phyloP scores from a whole-genome alignment of 192 early-diverging fungal genomes.

The Coemansia sp. region DNA sequence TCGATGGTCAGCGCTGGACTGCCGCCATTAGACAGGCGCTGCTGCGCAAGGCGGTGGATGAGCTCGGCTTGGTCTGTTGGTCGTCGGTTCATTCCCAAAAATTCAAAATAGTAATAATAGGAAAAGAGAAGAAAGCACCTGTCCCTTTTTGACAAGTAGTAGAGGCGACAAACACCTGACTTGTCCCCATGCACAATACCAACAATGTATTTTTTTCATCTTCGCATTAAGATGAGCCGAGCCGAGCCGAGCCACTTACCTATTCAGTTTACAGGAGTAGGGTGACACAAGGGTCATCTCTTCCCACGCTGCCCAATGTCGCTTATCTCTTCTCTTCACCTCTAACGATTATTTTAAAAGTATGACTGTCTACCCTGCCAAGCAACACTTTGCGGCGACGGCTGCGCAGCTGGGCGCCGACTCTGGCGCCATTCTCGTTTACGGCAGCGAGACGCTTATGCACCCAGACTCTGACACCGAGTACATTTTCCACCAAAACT shows the following conservation, averaged over 20 bases:
- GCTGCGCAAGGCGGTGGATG: conserved; percentile 1
- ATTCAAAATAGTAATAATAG: neutral
- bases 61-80: neutral
- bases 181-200: too few relatives aligned
- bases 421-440: conserved; percentile 60
- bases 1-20: conserved; percentile 29
- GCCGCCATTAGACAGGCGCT: neutral
- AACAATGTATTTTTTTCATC: too few relatives aligned
- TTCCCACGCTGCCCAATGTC: neutral
- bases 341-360: neutral
- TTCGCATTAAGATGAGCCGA: too few relatives aligned
- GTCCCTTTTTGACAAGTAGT: too few relatives aligned
- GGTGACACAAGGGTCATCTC: neutral
- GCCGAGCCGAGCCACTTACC: too few relatives aligned
- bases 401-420: conserved; percentile 57
- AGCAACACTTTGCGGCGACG: conserved; percentile 60
- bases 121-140: neutral
- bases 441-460: conserved; percentile 54
- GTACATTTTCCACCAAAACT: conserved; percentile 80
- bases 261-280: neutral
- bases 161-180: too few relatives aligned
- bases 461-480: conserved; percentile 77
- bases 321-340: neutral
- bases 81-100: conserved; percentile 1
- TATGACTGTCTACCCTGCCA: conserved; percentile 56